phyloP scores from a whole-genome alignment of 2,329 filamentous ascomycete genomes.

The Colletotrichum falcatum region DNA sequence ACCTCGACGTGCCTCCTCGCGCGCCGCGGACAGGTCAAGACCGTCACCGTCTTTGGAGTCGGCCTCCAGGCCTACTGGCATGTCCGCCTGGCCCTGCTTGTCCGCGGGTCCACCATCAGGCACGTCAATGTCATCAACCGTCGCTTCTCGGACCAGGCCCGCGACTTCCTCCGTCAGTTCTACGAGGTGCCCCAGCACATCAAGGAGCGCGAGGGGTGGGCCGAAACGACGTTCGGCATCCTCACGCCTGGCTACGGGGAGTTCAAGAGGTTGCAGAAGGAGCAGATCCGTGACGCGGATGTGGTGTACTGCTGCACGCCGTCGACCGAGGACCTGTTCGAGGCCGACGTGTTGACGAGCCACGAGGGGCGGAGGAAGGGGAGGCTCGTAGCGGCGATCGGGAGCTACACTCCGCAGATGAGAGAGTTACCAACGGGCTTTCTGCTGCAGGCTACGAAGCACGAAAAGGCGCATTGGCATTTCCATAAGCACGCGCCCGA shows the following conservation, averaged over 20 bases:
- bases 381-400: constrained; percentile 78
- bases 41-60: constrained; percentile 85
- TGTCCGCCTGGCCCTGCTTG: constrained; percentile 82
- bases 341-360: constrained; percentile 76
- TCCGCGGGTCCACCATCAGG: constrained; percentile 77
- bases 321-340: constrained; percentile 79
- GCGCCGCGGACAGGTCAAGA: constrained; percentile 77
- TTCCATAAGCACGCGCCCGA: constrained; percentile 75
- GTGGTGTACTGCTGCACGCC: constrained; percentile 93
- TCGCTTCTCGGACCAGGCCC: constrained; percentile 70
- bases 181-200: constrained; percentile 55
- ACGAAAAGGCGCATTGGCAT: constrained; percentile 63
- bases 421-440: constrained; percentile 84
- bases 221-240: constrained; percentile 74
- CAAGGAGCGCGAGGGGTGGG: constrained; percentile 72
- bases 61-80: constrained; percentile 97
- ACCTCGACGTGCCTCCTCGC: constrained; percentile 75
- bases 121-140: constrained; percentile 88
- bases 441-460: constrained; percentile 70
- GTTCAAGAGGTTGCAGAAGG: constrained; percentile 73
- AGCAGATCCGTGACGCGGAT: constrained; percentile 78
- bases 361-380: constrained; percentile 77
- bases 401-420: constrained; percentile 79
- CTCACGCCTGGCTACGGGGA: constrained; percentile 79
- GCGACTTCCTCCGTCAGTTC: constrained; percentile 62